Percentiles rank a stretch among this genome's conserved stretches.
Conservation (phyloP, 495 filamentous ascomycete species). For the Neurospora tetraspora region DNA sequence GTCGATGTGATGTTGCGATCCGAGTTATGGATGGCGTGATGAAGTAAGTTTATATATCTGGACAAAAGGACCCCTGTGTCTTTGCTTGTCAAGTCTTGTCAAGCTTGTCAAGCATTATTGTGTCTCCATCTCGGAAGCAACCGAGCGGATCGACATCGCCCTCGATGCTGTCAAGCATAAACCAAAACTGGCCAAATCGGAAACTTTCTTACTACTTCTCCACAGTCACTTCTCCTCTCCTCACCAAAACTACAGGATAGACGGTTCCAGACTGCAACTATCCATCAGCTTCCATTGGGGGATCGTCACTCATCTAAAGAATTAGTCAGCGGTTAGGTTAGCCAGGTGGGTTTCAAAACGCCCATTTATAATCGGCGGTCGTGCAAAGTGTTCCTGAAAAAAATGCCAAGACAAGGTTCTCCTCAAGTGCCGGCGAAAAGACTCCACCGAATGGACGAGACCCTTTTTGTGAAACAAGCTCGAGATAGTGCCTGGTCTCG, state of each 20-base stretch:
- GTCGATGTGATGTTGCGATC: not conserved
- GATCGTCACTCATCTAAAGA: not conserved
- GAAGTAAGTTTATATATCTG: not conserved
- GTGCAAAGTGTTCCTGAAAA: not conserved
- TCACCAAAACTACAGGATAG: too few relatives aligned
- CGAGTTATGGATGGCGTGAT: not conserved
- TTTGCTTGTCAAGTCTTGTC: not conserved
- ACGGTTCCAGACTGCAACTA: not conserved
- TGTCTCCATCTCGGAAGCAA: not conserved
- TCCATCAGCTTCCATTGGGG: not conserved
- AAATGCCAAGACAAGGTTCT: not conserved
- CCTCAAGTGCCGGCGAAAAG: not conserved
- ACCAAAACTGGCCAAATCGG: not conserved
- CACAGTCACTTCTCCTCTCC: not conserved
- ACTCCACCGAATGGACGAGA: not conserved
- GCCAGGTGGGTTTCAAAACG: not conserved
- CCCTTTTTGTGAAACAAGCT: not conserved
- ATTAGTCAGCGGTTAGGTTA: not conserved
- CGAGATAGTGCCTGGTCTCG: not conserved
- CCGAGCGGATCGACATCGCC: not conserved
- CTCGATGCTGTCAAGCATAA: not conserved
- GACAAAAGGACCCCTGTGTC: not conserved
- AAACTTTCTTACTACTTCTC: not conserved
- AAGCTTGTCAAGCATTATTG: not conserved
- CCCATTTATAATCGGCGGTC: not conserved